phyloP scores from a whole-genome alignment of 2,329 filamentous ascomycete genomes.

The Rhexocercosporidium sp. region DNA sequence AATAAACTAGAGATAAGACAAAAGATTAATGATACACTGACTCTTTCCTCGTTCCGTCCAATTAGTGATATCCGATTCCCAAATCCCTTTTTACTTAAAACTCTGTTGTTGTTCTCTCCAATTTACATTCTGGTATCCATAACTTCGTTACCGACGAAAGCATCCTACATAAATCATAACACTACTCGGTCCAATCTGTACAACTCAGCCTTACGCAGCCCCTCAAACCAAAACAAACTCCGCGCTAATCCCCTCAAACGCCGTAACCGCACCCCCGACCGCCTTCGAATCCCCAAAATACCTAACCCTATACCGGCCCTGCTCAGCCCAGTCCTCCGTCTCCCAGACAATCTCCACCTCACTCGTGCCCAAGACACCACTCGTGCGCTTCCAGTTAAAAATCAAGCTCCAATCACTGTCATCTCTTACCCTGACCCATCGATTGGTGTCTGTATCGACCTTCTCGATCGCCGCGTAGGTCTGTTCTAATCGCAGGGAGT shows the following conservation, averaged over 20 bases:
- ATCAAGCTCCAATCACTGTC: slow-evolving; percentile 86
- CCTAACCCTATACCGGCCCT: slow-evolving; percentile 75
- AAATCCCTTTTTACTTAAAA: no score
- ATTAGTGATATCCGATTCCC: neutral
- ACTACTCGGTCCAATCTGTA: no score
- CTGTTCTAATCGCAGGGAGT: slow-evolving; percentile 78
- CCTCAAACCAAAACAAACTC: slow-evolving; percentile 48
- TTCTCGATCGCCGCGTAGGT: slow-evolving; percentile 81
- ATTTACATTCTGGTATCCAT: neutral
- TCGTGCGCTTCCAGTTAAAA: slow-evolving; percentile 79
- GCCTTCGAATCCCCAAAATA: slow-evolving; percentile 87
- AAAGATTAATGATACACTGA: slow-evolving; percentile 8
- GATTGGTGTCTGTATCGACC: slow-evolving; percentile 48
- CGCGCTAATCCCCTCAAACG: slow-evolving; percentile 72
- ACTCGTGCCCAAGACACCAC: slow-evolving; percentile 72
- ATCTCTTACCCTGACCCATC: slow-evolving; percentile 71
- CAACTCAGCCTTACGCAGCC: no score
- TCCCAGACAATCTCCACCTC: slow-evolving; percentile 84
- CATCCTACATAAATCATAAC: no score
- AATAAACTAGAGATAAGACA: neutral
- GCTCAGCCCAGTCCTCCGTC: slow-evolving; percentile 62
- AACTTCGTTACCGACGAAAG: neutral
- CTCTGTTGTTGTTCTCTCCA: neutral
- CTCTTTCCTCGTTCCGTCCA: neutral
- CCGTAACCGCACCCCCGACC: slow-evolving; percentile 61